Percentiles rank a stretch among this genome's conserved stretches.
Conservation (phyloP, 257 asterid species). For the Sherardia arvensis region DNA sequence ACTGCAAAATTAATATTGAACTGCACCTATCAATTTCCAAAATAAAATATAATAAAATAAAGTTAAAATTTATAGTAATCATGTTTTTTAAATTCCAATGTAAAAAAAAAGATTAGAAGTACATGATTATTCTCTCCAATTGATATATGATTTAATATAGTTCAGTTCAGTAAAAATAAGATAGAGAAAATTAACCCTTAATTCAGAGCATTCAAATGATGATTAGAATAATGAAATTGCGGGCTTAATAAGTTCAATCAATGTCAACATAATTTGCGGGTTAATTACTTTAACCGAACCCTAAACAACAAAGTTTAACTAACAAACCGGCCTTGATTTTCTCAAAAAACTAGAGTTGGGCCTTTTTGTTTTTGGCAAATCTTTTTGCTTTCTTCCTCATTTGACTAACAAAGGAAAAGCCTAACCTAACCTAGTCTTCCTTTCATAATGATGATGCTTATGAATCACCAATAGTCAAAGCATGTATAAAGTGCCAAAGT, state of each 20-base stretch:
- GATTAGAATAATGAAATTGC: slow-evolving; percentile 13
- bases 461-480: slow-evolving; percentile 6
- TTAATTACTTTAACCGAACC: slow-evolving; percentile 2
- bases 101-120: too few relatives aligned
- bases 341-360: neutral
- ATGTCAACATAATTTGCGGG: slow-evolving; percentile 10
- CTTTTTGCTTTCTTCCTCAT: neutral
- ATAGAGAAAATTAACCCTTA: too few relatives aligned
- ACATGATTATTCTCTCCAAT: too few relatives aligned
- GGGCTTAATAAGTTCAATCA: slow-evolving; percentile 13
- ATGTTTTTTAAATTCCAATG: too few relatives aligned
- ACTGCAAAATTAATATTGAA: too few relatives aligned
- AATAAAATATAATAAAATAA: too few relatives aligned
- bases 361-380: neutral
- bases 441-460: too few relatives aligned
- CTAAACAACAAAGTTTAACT: neutral
- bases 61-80: too few relatives aligned
- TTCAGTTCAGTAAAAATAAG: too few relatives aligned
- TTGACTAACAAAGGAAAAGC: slow-evolving; percentile 11
- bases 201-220: slow-evolving; percentile 17
- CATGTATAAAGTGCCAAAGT: neutral
- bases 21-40: too few relatives aligned
- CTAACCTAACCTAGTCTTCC: neutral
- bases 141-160: too few relatives aligned
- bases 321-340: neutral